Base-by-base conservation (phyloP, 768 basidiomycete species). In the Leccinum variicolor region DNA sequence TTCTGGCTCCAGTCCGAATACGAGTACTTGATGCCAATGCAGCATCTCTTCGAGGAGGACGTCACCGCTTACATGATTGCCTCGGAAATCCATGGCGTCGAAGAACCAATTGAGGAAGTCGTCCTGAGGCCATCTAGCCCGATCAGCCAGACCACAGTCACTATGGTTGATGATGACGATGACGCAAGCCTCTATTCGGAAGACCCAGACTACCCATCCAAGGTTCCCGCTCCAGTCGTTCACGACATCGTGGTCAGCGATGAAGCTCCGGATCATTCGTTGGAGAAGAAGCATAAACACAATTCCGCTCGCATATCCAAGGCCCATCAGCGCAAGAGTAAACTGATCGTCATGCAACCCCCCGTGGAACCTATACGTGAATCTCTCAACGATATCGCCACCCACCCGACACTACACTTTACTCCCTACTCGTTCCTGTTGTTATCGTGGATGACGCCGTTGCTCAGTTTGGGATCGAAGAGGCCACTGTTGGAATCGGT, bases 1-100 rank as follows among this genome's bases (percentile, higher is more conserved):
- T 64, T 66, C 56, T 72, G 73, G 73, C 63, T 74, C 54, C 72
- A 66, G 63, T 72, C 71, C 15, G 67, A 69, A 41, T 65, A 68
- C 21, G 73, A 73, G 53, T 73, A 72, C 53, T 50, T 57, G 41
- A 69, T 65, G 46, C 65, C 62, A 56, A 56, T 70, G 62, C 53
- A 58, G 43, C 63, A 65, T 50, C 64, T 74, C n/a, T 66, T 74
- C 45, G 67, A 71, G 17, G 71, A 68, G 33, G 64, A 71, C 14
- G 53, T 67, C 39, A 69, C 73, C 34, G 62, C 72, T 50, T 56
- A 70, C 54, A 55, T 51, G 7, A 58, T 74, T 28, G 72, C 73
- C 14, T 52, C 60, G 53, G 72, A 73, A 46, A 72, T 74, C 49
- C 25, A 64, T 31, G 58, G 61, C 13, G 52, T 67, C 7, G 70